phyloP scores from a whole-genome alignment of 2,329 filamentous ascomycete species.

The Scorias spongiosa region DNA sequence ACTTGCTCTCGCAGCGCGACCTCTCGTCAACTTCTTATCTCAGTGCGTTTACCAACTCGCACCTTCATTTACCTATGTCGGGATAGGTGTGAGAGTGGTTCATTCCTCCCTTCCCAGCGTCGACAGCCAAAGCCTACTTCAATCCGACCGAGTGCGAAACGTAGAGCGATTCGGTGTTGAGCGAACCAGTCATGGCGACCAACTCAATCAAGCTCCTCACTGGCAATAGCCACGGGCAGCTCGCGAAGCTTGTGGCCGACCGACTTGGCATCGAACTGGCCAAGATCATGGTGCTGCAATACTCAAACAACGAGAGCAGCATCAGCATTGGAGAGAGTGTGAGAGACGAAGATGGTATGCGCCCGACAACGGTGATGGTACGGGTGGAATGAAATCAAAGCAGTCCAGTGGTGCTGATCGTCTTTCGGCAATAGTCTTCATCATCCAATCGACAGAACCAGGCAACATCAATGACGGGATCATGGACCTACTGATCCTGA shows the following conservation, averaged over 20 bases:
- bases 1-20: too few relatives aligned
- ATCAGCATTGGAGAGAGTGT: constrained; percentile 95
- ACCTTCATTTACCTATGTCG: too few relatives aligned
- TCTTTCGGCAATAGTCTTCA: constrained; percentile 49
- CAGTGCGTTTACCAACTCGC: too few relatives aligned
- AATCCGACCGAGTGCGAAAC: too few relatives aligned
- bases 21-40: too few relatives aligned
- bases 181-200: constrained; percentile 40
- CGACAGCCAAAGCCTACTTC: too few relatives aligned
- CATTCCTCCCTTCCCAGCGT: too few relatives aligned
- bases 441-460: constrained; percentile 84
- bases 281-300: constrained; percentile 67
- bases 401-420: too few relatives aligned
- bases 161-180: too few relatives aligned
- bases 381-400: background rate
- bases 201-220: constrained; percentile 64
- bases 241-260: constrained; percentile 54
- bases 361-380: background rate
- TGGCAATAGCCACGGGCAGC: constrained; percentile 58
- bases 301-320: constrained; percentile 75
- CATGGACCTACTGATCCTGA: constrained; percentile 97
- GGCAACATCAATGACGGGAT: constrained; percentile 96
- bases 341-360: constrained; percentile 76
- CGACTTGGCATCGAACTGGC: constrained; percentile 63
- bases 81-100: too few relatives aligned